A percentile compares a stretch with the other conserved stretches of the same genome.
phyloP scores from a whole-genome alignment of 768 basidiomycete genomes.

The Boletus rubescentipes region DNA sequence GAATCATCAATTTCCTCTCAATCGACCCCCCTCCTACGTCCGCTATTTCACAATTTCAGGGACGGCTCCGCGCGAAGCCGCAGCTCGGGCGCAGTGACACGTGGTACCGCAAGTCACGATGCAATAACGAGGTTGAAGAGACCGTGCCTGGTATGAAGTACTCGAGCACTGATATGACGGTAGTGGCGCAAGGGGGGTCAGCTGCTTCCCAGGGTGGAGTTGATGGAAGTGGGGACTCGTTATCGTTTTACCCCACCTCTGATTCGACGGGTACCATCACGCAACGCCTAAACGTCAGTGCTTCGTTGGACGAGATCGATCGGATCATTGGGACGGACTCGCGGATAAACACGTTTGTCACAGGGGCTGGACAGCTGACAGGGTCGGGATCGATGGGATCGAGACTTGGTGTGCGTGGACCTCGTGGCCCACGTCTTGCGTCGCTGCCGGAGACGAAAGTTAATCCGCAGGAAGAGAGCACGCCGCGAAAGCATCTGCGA shows the following conservation, averaged over 20 bases:
- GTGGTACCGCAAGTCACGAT: constrained; percentile 32
- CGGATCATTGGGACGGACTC: constrained; percentile 20
- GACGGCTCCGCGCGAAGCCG: constrained; percentile 23
- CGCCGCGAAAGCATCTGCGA: constrained; percentile 21
- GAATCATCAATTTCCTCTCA: constrained; percentile 81
- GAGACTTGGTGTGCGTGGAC: constrained; percentile 17
- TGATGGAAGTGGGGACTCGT: constrained; percentile 19
- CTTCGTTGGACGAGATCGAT: constrained; percentile 31
- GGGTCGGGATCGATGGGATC: constrained; percentile 17
- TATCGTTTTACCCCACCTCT: constrained; percentile 28
- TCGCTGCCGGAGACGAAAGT: constrained; percentile 15
- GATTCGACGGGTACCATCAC: constrained; percentile 26
- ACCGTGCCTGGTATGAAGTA: constrained; percentile 37
- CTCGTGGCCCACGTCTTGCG: constrained; percentile 21
- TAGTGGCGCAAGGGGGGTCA: constrained; percentile 23
- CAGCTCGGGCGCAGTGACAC: constrained; percentile 25
- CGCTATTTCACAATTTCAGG: constrained; percentile 23
- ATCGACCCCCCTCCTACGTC: constrained; percentile 71
- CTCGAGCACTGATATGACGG: constrained; percentile 25
- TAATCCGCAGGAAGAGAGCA: constrained; percentile 21
- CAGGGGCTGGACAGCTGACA: constrained; percentile 18
- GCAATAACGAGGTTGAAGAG: constrained; percentile 16
- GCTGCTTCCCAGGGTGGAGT: constrained; percentile 7
- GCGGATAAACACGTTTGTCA: constrained; percentile 26
- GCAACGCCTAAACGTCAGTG: constrained; percentile 11